Percentiles rank a stretch among this genome's conserved stretches.
phyloP scores from a whole-genome alignment of 768 basidiomycete genomes.

The Exidia glandulosa region DNA sequence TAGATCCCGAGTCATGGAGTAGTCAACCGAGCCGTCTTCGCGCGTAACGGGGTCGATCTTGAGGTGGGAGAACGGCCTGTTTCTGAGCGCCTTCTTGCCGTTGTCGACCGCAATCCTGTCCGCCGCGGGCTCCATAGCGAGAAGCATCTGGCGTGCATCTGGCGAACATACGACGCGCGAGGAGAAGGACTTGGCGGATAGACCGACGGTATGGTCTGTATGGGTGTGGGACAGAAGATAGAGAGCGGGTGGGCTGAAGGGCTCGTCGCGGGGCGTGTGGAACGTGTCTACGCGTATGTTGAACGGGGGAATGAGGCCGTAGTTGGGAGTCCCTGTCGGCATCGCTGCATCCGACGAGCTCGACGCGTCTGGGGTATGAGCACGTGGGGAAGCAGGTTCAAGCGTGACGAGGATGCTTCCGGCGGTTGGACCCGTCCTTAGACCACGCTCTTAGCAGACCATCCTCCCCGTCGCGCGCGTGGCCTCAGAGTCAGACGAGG shows the following conservation, averaged over 20 bases:
- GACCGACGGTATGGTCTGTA: slow-evolving; percentile 73
- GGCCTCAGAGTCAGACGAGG: no score
- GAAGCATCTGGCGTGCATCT: slow-evolving; percentile 79
- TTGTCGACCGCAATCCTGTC: slow-evolving; percentile 50
- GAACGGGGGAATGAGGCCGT: slow-evolving; percentile 70
- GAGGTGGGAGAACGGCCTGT: slow-evolving; percentile 56
- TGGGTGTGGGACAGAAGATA: slow-evolving; percentile 87
- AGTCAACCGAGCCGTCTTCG: slow-evolving; percentile 37
- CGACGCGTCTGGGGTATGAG: background rate
- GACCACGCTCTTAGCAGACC: no score
- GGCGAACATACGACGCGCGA: slow-evolving; percentile 64
- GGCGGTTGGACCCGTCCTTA: no score
- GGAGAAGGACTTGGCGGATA: slow-evolving; percentile 64
- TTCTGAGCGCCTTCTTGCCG: slow-evolving; percentile 38
- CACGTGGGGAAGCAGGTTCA: no score
- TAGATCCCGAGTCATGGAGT: slow-evolving; percentile 52
- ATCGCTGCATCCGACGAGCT: no score
- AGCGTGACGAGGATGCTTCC: no score
- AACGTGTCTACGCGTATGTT: slow-evolving; percentile 84
- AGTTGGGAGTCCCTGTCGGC: slow-evolving; percentile 69
- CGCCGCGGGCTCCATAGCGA: slow-evolving; percentile 59
- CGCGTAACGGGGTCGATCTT: slow-evolving; percentile 40
- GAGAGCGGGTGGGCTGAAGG: slow-evolving; percentile 25
- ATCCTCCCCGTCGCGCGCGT: no score
- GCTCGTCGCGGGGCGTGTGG: slow-evolving; percentile 30